These are phyloP conservation scores for Penicillium goetzii DNA, from an alignment of 495 filamentous ascomycete species.

Conservation along the genomic window DNA sequence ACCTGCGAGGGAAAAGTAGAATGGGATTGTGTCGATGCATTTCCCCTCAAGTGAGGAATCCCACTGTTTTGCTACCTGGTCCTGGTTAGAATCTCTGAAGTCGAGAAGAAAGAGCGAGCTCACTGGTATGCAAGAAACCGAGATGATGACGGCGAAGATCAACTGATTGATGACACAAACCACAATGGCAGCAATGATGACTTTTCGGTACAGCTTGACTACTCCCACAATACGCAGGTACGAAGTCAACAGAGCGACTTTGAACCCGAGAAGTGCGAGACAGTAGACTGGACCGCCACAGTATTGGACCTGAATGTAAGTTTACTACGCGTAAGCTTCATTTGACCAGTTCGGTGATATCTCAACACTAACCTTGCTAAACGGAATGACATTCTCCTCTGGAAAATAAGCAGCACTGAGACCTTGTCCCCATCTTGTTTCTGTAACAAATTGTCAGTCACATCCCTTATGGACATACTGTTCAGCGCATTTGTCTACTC, in stretches of 20 bases:
- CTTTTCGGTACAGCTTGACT: conserved; percentile 40
- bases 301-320: background rate
- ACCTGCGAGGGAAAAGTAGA: background rate
- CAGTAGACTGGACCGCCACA: conserved; percentile 35
- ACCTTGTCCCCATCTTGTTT: conserved; percentile 3
- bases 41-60: background rate
- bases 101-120: background rate
- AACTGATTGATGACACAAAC: background rate
- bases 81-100: background rate
- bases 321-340: background rate
- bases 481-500: background rate
- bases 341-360: background rate
- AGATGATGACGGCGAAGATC: background rate
- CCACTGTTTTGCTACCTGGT: background rate
- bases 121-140: background rate
- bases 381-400: background rate
- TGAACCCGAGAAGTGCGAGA: conserved; percentile 53
- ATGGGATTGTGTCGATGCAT: background rate
- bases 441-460: background rate
- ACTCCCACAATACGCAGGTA: conserved; percentile 55
- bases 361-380: background rate
- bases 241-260: conserved; percentile 51
- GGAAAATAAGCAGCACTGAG: conserved; percentile 2
- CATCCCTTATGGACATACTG: background rate
- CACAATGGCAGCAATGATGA: background rate